A percentile compares a stretch with the other conserved stretches of the same genome.
Evolutionary conservation across 192 early-diverging fungal genomes (phyloP).

Genomic region (Coemansia aciculifera): DNA sequence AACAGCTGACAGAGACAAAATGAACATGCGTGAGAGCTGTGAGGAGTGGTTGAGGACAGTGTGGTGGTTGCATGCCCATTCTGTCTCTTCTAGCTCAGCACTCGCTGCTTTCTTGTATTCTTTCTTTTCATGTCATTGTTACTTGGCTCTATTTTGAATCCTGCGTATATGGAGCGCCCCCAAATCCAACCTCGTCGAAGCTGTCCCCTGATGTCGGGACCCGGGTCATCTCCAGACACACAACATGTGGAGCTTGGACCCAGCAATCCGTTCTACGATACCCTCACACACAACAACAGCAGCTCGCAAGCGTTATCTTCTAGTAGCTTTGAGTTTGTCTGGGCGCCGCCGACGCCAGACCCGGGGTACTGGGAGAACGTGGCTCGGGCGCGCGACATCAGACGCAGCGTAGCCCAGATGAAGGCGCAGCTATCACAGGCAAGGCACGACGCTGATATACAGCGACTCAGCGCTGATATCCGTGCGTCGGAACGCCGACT

Average conservation of each 20-base stretch:
- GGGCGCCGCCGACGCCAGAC: constrained; percentile 47
- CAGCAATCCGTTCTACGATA: constrained; percentile 17
- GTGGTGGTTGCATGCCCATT: background rate
- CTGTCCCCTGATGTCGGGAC: background rate
- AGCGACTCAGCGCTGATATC: constrained; percentile 20
- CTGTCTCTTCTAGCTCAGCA: background rate
- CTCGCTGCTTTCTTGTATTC: background rate
- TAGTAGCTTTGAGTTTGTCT: constrained; percentile 19
- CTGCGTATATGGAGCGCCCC: constrained; percentile 4
- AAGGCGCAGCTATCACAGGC: constrained; percentile 16
- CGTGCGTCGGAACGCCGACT: constrained; percentile 35
- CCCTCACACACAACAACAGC: constrained; percentile 15
- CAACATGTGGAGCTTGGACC: background rate
- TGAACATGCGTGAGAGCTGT: background rate
- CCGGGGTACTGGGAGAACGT: constrained; percentile 51
- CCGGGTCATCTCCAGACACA: background rate
- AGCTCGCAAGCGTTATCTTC: background rate
- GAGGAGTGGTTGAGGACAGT: background rate
- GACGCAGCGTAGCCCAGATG: constrained; percentile 20
- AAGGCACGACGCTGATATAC: constrained; percentile 3
- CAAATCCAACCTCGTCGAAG: background rate
- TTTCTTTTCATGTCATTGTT: background rate
- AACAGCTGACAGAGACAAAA: background rate
- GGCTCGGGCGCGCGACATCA: constrained; percentile 41
- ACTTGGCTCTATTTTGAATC: background rate